Conservation (phyloP, 2,329 filamentous ascomycete genomes). For the Macrophomina pseudophaseolina region DNA sequence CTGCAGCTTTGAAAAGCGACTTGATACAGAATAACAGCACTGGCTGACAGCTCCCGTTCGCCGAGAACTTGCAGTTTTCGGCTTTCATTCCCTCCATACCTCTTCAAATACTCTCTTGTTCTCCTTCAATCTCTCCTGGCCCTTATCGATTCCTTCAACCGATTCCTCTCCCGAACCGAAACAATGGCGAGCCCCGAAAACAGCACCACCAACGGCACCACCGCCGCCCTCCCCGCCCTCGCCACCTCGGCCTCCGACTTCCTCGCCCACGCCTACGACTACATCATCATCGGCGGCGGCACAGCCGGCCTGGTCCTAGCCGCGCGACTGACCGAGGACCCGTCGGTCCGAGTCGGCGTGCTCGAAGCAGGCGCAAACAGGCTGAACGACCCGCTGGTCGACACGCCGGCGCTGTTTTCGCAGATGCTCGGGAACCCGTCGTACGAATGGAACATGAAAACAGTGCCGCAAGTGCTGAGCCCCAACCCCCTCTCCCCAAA, state of each 20-base stretch:
- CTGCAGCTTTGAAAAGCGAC: no score
- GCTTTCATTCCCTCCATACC: no score
- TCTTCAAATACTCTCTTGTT: no score
- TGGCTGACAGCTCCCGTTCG: no score
- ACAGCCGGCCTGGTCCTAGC: constrained; percentile 30
- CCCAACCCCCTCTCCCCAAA: neutral
- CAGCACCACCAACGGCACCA: neutral
- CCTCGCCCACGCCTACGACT: constrained; percentile 8
- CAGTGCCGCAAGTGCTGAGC: constrained; percentile 34
- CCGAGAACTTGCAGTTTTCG: no score
- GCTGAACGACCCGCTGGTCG: constrained; percentile 38
- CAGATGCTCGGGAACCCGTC: constrained; percentile 33
- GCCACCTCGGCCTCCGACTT: constrained; percentile 11
- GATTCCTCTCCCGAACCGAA: neutral
- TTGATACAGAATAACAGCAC: no score
- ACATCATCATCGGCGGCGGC: constrained; percentile 29
- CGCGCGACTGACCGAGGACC: constrained; percentile 35
- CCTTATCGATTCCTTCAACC: neutral
- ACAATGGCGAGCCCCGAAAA: neutral
- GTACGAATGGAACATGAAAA: constrained; percentile 44
- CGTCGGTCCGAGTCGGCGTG: constrained; percentile 30
- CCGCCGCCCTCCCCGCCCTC: constrained; percentile 30
- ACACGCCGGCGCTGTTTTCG: constrained; percentile 23
- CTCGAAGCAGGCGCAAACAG: constrained; percentile 32
- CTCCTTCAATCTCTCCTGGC: no score